Percentiles rank a stretch among this genome's conserved stretches.
These are phyloP conservation scores for Yamadazyma epiphylla DNA, from an alignment of 1,139 yeast genomes.

Conservation along the genomic window DNA sequence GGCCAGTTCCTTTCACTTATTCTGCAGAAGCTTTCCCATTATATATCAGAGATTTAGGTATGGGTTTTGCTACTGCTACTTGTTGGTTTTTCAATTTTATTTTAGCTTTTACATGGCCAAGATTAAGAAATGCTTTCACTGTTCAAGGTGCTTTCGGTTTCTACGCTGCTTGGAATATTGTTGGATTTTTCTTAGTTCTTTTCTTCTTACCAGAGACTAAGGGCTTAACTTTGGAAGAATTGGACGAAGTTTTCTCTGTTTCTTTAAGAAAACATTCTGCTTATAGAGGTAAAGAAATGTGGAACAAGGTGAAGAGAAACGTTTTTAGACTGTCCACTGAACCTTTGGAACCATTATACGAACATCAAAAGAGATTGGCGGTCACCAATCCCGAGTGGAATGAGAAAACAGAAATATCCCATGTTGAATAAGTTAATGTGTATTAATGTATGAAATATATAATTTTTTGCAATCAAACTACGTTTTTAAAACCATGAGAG, in stretches of 20 bases:
- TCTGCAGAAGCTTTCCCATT: slow-evolving; percentile 84
- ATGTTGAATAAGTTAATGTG: slow-evolving; percentile 42
- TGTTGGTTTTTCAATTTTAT: slow-evolving; percentile 85
- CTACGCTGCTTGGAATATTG: slow-evolving; percentile 84
- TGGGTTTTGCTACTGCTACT: slow-evolving; percentile 82
- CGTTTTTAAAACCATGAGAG: too few species aligned
- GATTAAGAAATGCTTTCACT: slow-evolving; percentile 60
- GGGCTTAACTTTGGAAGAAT: slow-evolving; percentile 65
- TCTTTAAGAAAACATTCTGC: slow-evolving; percentile 51
- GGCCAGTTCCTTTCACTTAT: slow-evolving; percentile 89
- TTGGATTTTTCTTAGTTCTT: slow-evolving; percentile 67
- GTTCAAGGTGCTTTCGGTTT: slow-evolving; percentile 87
- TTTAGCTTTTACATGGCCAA: slow-evolving; percentile 81
- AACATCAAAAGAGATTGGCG: slow-evolving; percentile 49
- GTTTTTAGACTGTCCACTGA: slow-evolving; percentile 15
- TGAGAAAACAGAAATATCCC: slow-evolving; percentile 50
- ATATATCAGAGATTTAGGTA: slow-evolving; percentile 81
- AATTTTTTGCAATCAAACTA: too few species aligned
- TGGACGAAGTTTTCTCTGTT: slow-evolving; percentile 67
- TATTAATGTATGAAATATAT: too few species aligned
- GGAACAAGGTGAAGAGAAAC: slow-evolving; percentile 34
- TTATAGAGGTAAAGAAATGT: slow-evolving; percentile 47
- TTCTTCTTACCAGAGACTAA: slow-evolving; percentile 72
- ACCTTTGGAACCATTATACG: slow-evolving; percentile 53
- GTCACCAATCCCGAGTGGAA: slow-evolving; percentile 61